A percentile compares a stretch with the other conserved stretches of the same genome.
These are phyloP conservation scores for Sugiyamaella grinbergsii DNA, from an alignment of 1,139 yeast genomes.

Conservation along the genomic window DNA sequence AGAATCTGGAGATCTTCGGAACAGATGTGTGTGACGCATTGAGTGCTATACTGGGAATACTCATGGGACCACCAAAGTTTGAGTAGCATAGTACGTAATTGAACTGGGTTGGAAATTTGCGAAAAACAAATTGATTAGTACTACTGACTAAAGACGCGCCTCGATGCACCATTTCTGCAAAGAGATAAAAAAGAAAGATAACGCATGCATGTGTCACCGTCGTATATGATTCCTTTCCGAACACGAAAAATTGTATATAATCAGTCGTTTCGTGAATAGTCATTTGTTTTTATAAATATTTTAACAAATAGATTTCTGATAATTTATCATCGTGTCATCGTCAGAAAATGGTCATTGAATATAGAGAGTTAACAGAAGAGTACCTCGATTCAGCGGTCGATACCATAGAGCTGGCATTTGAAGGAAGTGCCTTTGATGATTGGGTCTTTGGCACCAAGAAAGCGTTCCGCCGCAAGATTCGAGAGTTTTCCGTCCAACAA, in stretches of 20 bases:
- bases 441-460: constrained; percentile 7
- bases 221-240: too few species aligned
- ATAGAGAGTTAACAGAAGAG: constrained; percentile 1
- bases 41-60: not conserved
- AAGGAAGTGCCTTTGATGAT: constrained; percentile 11
- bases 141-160: too few species aligned
- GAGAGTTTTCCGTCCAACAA: not conserved
- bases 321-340: too few species aligned
- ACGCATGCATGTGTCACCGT: too few species aligned
- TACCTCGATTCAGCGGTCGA: constrained; percentile 11
- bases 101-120: too few species aligned
- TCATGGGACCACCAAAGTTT: not conserved
- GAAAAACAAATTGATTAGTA: too few species aligned
- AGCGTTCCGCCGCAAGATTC: not conserved
- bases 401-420: constrained; percentile 8
- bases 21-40: not conserved
- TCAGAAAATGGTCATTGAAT: constrained; percentile 8
- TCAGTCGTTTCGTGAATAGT: not conserved
- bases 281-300: too few species aligned
- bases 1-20: constrained; percentile 1
- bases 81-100: too few species aligned
- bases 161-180: too few species aligned
- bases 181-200: too few species aligned
- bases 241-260: too few species aligned
- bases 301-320: too few species aligned